Evolutionary conservation across 345 rosid species (phyloP).

Genomic region (Salix arbutifolia): DNA sequence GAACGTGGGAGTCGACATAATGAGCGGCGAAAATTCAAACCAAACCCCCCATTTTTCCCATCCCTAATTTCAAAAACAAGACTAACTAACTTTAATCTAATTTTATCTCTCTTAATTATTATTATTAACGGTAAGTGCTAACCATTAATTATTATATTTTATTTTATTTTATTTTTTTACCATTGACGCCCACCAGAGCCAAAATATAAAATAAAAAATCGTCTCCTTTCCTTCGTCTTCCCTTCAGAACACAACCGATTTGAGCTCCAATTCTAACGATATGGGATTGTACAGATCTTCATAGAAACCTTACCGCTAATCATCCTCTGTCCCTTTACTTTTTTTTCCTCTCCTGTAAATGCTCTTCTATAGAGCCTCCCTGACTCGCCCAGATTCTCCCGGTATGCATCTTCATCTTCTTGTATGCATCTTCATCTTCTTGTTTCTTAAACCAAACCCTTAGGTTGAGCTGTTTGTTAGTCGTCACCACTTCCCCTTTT

Average conservation of each 20-base stretch:
- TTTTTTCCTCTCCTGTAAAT: conserved; percentile 10
- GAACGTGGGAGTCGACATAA: conserved; percentile 29
- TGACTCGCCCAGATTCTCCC: conserved; percentile 33
- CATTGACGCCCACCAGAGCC: conserved; percentile 12
- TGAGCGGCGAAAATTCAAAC: conserved; percentile 28
- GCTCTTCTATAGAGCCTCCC: conserved; percentile 59
- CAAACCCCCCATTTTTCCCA: neutral
- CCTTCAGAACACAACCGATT: neutral
- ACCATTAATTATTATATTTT: neutral
- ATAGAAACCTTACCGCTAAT: conserved; percentile 8
- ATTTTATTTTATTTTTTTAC: neutral
- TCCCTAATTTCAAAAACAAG: conserved; percentile 6
- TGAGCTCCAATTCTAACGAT: neutral
- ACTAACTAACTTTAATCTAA: neutral
- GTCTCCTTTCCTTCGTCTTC: neutral
- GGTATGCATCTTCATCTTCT: conserved; percentile 23
- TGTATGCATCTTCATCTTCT: neutral
- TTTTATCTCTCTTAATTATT: neutral
- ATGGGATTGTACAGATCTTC: conserved; percentile 17
- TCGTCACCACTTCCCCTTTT: neutral
- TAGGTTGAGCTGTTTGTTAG: neutral
- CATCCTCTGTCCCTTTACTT: conserved; percentile 15
- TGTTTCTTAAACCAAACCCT: conserved; percentile 2
- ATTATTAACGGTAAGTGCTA: neutral
- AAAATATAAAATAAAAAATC: conserved; percentile 14